These are phyloP conservation scores for Thraustotheca clavata DNA, from an alignment of 352 stramenopile genomes.

Conservation along the genomic window DNA sequence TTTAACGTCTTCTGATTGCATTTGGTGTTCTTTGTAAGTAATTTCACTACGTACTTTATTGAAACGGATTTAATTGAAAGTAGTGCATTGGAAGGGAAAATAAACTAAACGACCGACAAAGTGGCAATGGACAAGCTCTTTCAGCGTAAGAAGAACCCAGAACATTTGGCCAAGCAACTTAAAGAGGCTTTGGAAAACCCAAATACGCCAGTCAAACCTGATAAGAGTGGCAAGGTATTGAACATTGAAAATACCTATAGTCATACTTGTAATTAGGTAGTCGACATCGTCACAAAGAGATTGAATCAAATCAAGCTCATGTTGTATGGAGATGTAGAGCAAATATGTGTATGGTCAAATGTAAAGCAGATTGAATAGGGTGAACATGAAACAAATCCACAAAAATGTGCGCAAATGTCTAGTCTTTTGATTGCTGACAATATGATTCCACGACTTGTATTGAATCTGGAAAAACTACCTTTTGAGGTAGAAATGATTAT, in stretches of 20 bases:
- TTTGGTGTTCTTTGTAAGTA: too few species aligned
- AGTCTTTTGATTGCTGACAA: constrained; percentile 56
- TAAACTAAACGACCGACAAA: constrained; percentile 5
- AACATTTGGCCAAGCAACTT: constrained; percentile 75
- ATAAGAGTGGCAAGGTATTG: constrained; percentile 48
- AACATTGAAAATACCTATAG: neutral
- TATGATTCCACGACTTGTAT: constrained; percentile 63
- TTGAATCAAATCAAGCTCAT: constrained; percentile 79
- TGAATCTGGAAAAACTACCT: constrained; percentile 53
- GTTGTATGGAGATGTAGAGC: constrained; percentile 63
- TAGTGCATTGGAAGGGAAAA: too few species aligned
- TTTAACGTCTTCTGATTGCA: too few species aligned
- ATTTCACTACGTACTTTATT: too few species aligned
- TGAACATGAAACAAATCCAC: constrained; percentile 62
- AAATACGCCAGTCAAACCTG: constrained; percentile 35
- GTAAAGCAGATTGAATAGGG: constrained; percentile 27
- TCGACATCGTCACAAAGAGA: constrained; percentile 72
- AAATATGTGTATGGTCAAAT: neutral
- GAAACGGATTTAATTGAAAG: too few species aligned
- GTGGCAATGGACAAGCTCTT: constrained; percentile 26
- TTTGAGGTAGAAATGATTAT: constrained; percentile 47
- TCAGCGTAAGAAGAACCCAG: constrained; percentile 63
- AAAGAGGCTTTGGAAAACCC: constrained; percentile 60
- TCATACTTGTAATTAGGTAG: constrained; percentile 12
- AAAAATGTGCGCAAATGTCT: constrained; percentile 74